These are phyloP conservation scores for Antitrichia curtipendula DNA, from an alignment of 225 moss, liverwort and hornwort genomes.

Conservation along the genomic window DNA sequence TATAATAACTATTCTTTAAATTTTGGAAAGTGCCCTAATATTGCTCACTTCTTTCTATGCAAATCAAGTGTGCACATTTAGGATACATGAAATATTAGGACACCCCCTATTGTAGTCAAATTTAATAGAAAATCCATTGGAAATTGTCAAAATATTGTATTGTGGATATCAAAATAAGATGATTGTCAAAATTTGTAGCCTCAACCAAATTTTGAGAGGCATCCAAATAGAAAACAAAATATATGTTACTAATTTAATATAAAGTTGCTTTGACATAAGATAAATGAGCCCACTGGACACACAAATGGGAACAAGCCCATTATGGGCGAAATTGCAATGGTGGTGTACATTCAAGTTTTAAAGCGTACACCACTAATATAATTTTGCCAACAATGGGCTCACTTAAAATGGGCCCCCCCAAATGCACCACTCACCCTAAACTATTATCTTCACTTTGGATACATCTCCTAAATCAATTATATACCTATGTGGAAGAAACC, in stretches of 20 bases:
- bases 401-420: too few species aligned
- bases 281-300: too few species aligned
- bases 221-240: neutral
- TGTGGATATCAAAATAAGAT: neutral
- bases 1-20: neutral
- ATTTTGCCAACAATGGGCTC: too few species aligned
- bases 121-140: neutral
- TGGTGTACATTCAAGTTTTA: too few species aligned
- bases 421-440: too few species aligned
- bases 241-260: neutral
- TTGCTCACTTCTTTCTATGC: neutral
- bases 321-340: too few species aligned
- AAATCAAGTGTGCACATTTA: neutral
- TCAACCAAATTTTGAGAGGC: neutral
- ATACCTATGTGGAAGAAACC: too few species aligned
- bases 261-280: neutral
- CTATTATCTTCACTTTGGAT: fast-evolving
- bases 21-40: neutral
- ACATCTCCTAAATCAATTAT: too few species aligned
- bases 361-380: too few species aligned
- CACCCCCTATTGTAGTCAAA: fast-evolving
- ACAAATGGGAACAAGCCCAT: too few species aligned
- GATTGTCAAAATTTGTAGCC: fast-evolving
- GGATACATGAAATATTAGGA: fast-evolving
- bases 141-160: neutral